phyloP scores from a whole-genome alignment of 2,329 filamentous ascomycete genomes.

The Grosmannia huntii region DNA sequence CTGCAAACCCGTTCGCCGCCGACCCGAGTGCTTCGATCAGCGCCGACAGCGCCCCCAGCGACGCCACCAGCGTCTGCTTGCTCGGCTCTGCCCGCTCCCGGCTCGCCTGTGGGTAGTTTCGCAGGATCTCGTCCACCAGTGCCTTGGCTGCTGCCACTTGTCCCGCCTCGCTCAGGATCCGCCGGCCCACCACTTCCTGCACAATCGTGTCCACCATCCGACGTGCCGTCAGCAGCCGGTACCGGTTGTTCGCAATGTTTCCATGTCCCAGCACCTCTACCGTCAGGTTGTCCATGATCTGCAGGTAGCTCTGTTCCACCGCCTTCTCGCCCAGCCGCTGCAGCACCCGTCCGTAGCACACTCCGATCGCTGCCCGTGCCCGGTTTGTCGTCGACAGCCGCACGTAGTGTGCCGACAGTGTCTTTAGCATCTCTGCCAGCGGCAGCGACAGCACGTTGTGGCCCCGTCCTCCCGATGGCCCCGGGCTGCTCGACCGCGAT shows the following conservation, averaged over 20 bases:
- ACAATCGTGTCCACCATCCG: constrained; percentile 75
- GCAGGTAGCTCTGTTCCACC: constrained; percentile 72
- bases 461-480: constrained; percentile 32
- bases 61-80: constrained; percentile 71
- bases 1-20: constrained; percentile 65
- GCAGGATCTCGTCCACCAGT: constrained; percentile 77
- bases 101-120: constrained; percentile 83
- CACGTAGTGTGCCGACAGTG: constrained; percentile 70
- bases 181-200: constrained; percentile 68
- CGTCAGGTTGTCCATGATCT: constrained; percentile 70
- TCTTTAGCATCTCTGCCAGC: constrained; percentile 64
- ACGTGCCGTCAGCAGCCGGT: constrained; percentile 72
- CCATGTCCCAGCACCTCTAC: constrained; percentile 65
- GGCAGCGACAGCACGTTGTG: constrained; percentile 57
- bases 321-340: constrained; percentile 66
- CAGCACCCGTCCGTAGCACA: constrained; percentile 77
- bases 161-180: constrained; percentile 78
- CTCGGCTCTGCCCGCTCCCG: constrained; percentile 80
- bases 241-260: constrained; percentile 70
- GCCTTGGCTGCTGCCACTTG: constrained; percentile 71
- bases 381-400: constrained; percentile 67
- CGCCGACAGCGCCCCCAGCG: constrained; percentile 66
- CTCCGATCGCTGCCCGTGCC: constrained; percentile 67
- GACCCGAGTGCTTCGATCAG: constrained; percentile 72
- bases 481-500: constrained; percentile 59